Conservation (phyloP, 2,329 filamentous ascomycete genomes). For the Neonectria magnoliae region DNA sequence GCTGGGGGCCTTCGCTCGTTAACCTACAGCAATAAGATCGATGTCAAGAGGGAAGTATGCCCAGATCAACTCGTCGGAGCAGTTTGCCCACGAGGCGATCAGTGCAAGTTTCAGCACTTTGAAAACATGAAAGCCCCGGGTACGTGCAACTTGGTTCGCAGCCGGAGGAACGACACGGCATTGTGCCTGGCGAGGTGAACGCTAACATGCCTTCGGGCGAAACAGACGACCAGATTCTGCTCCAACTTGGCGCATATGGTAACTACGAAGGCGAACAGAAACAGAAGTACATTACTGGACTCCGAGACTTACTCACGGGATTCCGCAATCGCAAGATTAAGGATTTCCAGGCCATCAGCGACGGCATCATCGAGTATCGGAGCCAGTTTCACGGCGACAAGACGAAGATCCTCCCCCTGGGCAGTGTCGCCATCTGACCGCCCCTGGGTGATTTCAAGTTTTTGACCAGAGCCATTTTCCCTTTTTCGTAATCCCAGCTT, state of each 20-base stretch:
- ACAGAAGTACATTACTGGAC: slow-evolving; percentile 69
- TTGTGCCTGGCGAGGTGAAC: slow-evolving; percentile 49
- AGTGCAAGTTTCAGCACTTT: slow-evolving; percentile 85
- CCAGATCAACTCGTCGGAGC: slow-evolving; percentile 76
- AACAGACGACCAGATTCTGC: slow-evolving; percentile 77
- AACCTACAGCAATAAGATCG: slow-evolving; percentile 93
- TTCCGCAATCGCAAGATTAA: slow-evolving; percentile 68
- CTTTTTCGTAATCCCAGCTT: slow-evolving; percentile 29
- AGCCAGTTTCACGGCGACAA: slow-evolving; percentile 71
- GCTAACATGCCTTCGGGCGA: slow-evolving; percentile 56
- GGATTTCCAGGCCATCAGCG: slow-evolving; percentile 74
- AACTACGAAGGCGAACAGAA: slow-evolving; percentile 70
- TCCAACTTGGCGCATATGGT: slow-evolving; percentile 74
- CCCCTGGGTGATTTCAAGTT: neutral
- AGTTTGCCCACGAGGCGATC: slow-evolving; percentile 74
- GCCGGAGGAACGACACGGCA: slow-evolving; percentile 32
- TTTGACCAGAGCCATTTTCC: slow-evolving; percentile 9
- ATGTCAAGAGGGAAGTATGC: slow-evolving; percentile 78
- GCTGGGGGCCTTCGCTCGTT: slow-evolving; percentile 84
- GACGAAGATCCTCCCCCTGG: slow-evolving; percentile 70
- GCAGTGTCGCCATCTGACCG: slow-evolving; percentile 54
- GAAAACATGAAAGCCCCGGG: slow-evolving; percentile 51
- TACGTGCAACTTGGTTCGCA: slow-evolving; percentile 43
- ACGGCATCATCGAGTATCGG: slow-evolving; percentile 74
- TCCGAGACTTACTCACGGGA: slow-evolving; percentile 68